Evolutionary conservation across 495 filamentous ascomycete genomes (phyloP).

Genomic region (Pyrenula massariospora): DNA sequence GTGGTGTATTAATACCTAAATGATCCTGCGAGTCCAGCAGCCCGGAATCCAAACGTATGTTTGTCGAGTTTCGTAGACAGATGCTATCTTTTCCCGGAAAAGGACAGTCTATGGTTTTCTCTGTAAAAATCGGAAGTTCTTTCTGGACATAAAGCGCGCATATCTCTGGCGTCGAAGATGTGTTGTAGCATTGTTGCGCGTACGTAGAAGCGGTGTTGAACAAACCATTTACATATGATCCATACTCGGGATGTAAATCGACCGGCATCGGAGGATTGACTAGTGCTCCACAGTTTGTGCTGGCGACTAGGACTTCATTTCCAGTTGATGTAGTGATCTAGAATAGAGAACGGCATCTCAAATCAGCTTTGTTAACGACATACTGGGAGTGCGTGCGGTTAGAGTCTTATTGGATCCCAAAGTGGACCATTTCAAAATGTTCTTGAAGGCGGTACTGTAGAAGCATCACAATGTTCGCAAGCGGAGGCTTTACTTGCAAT

Average conservation of each 20-base stretch:
- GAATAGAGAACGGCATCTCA: neutral
- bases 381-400: neutral
- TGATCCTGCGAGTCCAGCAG: slow-evolving; percentile 17
- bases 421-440: neutral
- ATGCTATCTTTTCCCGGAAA: slow-evolving; percentile 8
- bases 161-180: neutral
- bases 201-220: neutral
- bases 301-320: neutral
- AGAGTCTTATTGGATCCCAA: neutral
- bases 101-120: slow-evolving; percentile 14
- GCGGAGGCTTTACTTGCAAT: neutral
- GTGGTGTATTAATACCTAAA: slow-evolving; percentile 17
- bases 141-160: neutral
- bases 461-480: neutral
- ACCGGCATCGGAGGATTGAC: neutral
- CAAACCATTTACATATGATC: neutral
- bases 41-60: neutral
- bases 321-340: neutral
- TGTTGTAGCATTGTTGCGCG: neutral
- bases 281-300: neutral
- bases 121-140: neutral
- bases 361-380: neutral
- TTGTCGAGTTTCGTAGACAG: slow-evolving; percentile 6
- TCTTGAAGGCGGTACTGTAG: neutral
- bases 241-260: neutral